Evolutionary conservation across 2,329 filamentous ascomycete species (phyloP), one percentile per base, ranked within the genome.

Genomic region (Diplodia corticola): DNA sequence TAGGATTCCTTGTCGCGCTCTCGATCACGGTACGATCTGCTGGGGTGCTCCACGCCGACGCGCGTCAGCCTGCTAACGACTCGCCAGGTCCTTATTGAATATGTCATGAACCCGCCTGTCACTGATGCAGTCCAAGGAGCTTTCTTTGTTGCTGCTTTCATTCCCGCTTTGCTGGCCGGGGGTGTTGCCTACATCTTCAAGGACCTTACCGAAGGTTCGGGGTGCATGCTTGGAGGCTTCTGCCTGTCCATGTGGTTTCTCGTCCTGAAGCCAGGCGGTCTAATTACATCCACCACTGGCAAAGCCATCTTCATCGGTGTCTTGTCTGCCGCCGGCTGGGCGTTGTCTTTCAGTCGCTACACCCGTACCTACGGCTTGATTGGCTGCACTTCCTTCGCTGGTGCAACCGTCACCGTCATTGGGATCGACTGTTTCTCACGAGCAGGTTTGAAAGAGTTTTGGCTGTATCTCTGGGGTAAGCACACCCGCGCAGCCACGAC

Each of bases 361-460:
- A 96, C 92, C 0, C 86, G 92, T 49, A 86, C 88, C 12, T 94
- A 94, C 77, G 89, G 88, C 1, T 80, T 96, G 57, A 94, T 97
- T 44, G 81, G 82, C 13, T 87, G 86, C 55, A 92, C 92, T 13
- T 87, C 93, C 0, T 96, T 97, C 74, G 85, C 88, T 4, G 94
- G 94, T 7, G 89, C 92, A 3, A 97, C 92, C 0, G 87, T 87
- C 3, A 83, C 90, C 0, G 86, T 96, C 15, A 79, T 98, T 2
- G 94, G 94, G 2, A 91, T 98, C 67, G 94, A 98, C 76, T 96
- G 92, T 77, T 96, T 94, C 72, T 94, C 89, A 72, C 84, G 88
- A 69, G 92, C 93, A n/a, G 94, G 94, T 0, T 81, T 96, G 71
- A 97, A 97, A 77, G 94, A 98, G 76, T 97, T 97, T 71, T 98